Base-by-base conservation (phyloP, 345 rosid genomes). In the Xanthoceras sorbifolium region DNA sequence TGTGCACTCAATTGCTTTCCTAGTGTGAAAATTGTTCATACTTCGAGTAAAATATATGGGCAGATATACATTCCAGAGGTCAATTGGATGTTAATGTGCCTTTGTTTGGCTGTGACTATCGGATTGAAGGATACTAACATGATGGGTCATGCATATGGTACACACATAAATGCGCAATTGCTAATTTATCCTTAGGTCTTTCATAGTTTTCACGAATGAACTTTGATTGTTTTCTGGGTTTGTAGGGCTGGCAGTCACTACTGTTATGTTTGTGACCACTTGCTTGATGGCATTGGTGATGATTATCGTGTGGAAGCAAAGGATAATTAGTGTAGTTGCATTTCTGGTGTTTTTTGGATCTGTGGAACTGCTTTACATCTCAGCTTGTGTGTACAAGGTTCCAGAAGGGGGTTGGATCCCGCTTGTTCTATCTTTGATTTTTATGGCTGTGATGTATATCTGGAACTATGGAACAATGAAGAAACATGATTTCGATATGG, bases 21-120 rank as follows among this genome's bases (percentile, higher is more conserved):
- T 42, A 90, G 88, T 0, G 92, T 94, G 69, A 94, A 89, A 83
- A 84, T 93, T 71, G 79, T 94, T 65, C 98, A 91, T 77, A 94
- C 97, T 44, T 89, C 97, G 28, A 88, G 89, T 40, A 88, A 93
- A 80, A 81, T 91, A 74, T 87, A 90, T 46, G 94, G 94, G 65
- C 98, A 91, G 71, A 91, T 91, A 57, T 94, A 90, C 81, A 90
- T 94, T 73, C 97, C 98, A 29, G 98, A 94, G 89, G 85, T 94
- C 69, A 93, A 93, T 78, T 94, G 98, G 98, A 90, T 90, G 72
- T 74, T 93, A 54, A 90, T 93, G 98, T 85, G 89, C 79, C 89
- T 93, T 38, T 91, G 94, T 78, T 81, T 93, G 59, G 89, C 91
- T 3, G 91, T 91, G 23, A 89, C 94, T 54, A 69, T 95, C 5